phyloP scores from a whole-genome alignment of 495 filamentous ascomycete species.

The Hamigera avellanea region DNA sequence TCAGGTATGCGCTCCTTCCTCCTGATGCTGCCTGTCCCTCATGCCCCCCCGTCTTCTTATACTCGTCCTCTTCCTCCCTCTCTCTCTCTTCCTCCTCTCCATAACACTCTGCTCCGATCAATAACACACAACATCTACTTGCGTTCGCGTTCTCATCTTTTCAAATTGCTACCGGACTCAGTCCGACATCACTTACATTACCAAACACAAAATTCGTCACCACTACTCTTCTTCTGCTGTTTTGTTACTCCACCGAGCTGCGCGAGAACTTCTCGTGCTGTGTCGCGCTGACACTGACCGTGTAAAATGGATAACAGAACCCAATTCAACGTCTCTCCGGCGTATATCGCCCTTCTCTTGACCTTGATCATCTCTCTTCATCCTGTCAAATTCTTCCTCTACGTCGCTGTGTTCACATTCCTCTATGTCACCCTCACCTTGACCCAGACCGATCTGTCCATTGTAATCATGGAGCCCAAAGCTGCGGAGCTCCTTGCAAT shows the following conservation, averaged over 20 bases:
- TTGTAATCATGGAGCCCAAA: slow-evolving; percentile 28
- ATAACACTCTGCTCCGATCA: neutral
- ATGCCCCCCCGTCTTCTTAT: neutral
- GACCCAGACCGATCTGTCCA: slow-evolving; percentile 5
- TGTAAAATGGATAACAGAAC: slow-evolving; percentile 1
- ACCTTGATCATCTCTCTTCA: neutral
- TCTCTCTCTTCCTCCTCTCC: neutral
- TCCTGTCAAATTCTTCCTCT: slow-evolving; percentile 3
- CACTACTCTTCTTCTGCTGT: neutral
- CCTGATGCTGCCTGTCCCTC: slow-evolving; percentile 1
- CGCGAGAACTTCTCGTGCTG: too few relatives aligned
- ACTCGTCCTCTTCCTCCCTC: neutral
- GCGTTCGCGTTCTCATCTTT: neutral
- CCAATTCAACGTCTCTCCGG: slow-evolving; percentile 4
- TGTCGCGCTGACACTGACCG: too few relatives aligned
- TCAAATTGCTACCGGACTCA: neutral
- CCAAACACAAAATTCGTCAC: too few relatives aligned
- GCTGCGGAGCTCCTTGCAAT: slow-evolving; percentile 48
- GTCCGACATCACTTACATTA: too few relatives aligned
- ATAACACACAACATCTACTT: neutral
- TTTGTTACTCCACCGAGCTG: too few relatives aligned
- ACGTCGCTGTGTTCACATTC: slow-evolving; percentile 2
- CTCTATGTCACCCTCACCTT: slow-evolving; percentile 10
- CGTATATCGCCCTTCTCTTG: neutral
- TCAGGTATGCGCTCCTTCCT: neutral